Conservation (phyloP, 495 filamentous ascomycete genomes). For the Penicillium parvum region DNA sequence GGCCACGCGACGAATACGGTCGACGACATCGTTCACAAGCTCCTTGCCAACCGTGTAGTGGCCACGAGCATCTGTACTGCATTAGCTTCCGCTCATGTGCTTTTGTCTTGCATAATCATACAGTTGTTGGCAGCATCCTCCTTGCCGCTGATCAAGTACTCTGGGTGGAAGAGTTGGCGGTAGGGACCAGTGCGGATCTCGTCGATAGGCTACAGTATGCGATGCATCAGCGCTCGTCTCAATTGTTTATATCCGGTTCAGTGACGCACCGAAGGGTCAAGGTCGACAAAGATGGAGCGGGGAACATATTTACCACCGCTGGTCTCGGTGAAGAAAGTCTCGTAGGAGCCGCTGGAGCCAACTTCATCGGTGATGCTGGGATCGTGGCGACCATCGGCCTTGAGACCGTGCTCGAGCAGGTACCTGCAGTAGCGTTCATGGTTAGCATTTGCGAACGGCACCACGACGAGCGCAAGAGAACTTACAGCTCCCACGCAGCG, state of each 20-base stretch:
- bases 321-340: slow-evolving; percentile 91
- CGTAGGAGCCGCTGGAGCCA: slow-evolving; percentile 65
- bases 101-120: slow-evolving; percentile 14
- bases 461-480: slow-evolving; percentile 40
- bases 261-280: slow-evolving; percentile 54
- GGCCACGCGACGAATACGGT: slow-evolving; percentile 78
- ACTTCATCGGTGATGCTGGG: slow-evolving; percentile 55
- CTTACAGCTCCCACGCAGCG: slow-evolving; percentile 93
- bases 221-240: neutral
- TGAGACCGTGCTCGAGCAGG: slow-evolving; percentile 85
- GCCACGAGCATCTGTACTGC: slow-evolving; percentile 69
- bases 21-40: slow-evolving; percentile 76
- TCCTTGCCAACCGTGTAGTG: slow-evolving; percentile 95
- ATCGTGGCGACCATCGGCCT: slow-evolving; percentile 66
- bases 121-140: slow-evolving; percentile 95
- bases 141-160: slow-evolving; percentile 83
- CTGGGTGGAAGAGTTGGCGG: slow-evolving; percentile 85
- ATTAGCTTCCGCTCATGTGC: slow-evolving; percentile 21
- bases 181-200: slow-evolving; percentile 83
- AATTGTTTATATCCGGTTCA: slow-evolving; percentile 5
- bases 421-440: slow-evolving; percentile 51
- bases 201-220: slow-evolving; percentile 62
- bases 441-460: neutral
- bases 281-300: slow-evolving; percentile 55
- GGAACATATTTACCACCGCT: slow-evolving; percentile 82